These are phyloP conservation scores for Penicillium turbatum DNA, from an alignment of 495 filamentous ascomycete species.

Conservation along the genomic window DNA sequence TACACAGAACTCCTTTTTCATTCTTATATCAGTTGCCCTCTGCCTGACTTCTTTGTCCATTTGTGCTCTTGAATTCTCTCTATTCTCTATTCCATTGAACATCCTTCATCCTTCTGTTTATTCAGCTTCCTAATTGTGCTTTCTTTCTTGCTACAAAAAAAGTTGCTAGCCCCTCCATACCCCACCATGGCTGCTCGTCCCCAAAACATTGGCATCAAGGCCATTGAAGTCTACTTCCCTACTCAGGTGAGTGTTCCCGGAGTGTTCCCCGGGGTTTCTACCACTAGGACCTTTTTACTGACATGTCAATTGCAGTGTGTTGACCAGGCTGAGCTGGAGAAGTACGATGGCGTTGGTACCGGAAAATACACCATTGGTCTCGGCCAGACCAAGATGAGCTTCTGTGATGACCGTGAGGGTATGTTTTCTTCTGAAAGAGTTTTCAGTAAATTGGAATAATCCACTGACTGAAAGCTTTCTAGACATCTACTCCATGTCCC, in stretches of 20 bases:
- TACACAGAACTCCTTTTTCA: conserved; percentile 21
- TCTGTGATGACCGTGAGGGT: conserved; percentile 99
- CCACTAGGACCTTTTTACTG: neutral
- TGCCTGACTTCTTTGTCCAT: conserved; percentile 1
- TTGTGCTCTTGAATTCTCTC: neutral
- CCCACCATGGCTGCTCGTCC: conserved; percentile 79
- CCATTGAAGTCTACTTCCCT: conserved; percentile 98
- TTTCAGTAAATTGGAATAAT: neutral
- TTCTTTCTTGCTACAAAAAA: neutral
- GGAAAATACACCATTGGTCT: conserved; percentile 99
- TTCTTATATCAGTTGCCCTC: neutral
- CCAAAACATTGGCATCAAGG: conserved; percentile 98
- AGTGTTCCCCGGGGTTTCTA: neutral
- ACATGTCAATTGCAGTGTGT: conserved; percentile 64
- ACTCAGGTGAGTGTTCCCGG: conserved; percentile 65
- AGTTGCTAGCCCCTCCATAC: conserved; percentile 17
- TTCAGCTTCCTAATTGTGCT: neutral
- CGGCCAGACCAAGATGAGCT: conserved; percentile 99
- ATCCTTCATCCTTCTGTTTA: neutral
- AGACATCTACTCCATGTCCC: conserved; percentile 98
- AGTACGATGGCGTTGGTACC: conserved; percentile 90
- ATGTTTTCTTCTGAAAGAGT: no score
- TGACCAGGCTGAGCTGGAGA: conserved; percentile 91
- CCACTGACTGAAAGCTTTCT: neutral
- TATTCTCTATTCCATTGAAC: neutral